phyloP scores from a whole-genome alignment of 805 yeast genomes.

The Metschnikowia lunata region DNA sequence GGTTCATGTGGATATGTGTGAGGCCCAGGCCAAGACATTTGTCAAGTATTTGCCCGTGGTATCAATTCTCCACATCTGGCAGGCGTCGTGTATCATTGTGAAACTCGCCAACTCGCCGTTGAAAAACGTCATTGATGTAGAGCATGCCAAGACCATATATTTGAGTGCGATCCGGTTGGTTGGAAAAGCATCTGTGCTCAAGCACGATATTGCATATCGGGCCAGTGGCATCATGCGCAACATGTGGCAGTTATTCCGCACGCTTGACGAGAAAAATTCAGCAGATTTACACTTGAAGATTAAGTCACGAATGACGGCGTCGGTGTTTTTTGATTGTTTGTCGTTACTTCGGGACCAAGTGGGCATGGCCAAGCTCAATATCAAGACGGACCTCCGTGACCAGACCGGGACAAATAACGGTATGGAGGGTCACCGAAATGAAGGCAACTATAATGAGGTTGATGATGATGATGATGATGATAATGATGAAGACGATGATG shows the following conservation, averaged over 20 bases:
- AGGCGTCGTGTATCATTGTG: conserved; percentile 80
- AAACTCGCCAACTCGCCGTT: conserved; percentile 74
- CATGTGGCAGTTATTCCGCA: conserved; percentile 83
- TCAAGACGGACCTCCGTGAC: conserved; percentile 23
- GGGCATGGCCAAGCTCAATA: conserved; percentile 69
- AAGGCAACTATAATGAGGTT: conserved; percentile 11
- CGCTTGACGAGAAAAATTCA: conserved; percentile 52
- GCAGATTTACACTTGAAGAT: conserved; percentile 49
- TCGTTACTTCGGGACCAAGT: conserved; percentile 82
- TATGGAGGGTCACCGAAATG: conserved; percentile 23
- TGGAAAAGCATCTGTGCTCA: conserved; percentile 75
- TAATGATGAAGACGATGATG: conserved; percentile 23
- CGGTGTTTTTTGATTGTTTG: conserved; percentile 86
- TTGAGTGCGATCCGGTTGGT: conserved; percentile 64
- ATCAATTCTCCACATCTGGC: conserved; percentile 82
- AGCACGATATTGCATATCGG: conserved; percentile 89
- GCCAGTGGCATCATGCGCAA: conserved; percentile 92
- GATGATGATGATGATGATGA: not conserved
- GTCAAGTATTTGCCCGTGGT: conserved; percentile 81
- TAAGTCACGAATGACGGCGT: conserved; percentile 84
- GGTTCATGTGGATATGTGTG: conserved; percentile 60
- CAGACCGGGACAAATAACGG: conserved; percentile 19
- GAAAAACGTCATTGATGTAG: conserved; percentile 60
- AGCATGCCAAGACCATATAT: conserved; percentile 67
- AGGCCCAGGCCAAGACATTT: conserved; percentile 54